Percentiles rank a stretch among this genome's conserved stretches.
phyloP scores from a whole-genome alignment of 78 protist species.

The Guillardia theta region DNA sequence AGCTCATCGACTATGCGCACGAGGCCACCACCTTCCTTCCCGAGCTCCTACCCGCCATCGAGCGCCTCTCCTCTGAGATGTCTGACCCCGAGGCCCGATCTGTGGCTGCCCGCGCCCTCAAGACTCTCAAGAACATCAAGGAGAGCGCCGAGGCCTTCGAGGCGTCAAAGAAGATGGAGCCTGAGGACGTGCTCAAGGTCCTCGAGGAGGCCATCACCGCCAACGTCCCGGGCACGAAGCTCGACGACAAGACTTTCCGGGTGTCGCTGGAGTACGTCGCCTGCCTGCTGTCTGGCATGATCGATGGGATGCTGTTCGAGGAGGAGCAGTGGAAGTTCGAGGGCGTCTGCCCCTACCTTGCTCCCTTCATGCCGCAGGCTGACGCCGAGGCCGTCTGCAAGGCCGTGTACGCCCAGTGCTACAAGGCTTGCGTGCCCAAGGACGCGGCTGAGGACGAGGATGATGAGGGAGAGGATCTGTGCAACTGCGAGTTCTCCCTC shows the following conservation, averaged over 20 bases:
- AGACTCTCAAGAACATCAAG: conserved; percentile 14
- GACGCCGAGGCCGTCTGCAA: background rate
- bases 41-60: conserved; percentile 59
- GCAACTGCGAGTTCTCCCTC: conserved; percentile 68
- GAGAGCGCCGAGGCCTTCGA: conserved; percentile 5
- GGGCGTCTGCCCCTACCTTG: conserved; percentile 24
- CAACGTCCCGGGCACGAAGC: background rate
- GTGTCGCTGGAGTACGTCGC: background rate
- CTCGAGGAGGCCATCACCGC: conserved; percentile 19
- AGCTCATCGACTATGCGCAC: conserved; percentile 64
- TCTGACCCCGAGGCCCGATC: conserved; percentile 75
- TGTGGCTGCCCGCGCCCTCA: conserved; percentile 35
- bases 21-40: conserved; percentile 71
- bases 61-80: conserved; percentile 50
- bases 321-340: background rate
- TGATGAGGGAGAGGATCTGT: conserved; percentile 72
- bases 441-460: conserved; percentile 40
- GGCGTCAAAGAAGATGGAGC: conserved; percentile 18
- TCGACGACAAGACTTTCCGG: background rate
- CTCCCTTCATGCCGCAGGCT: background rate
- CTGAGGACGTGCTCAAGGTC: background rate
- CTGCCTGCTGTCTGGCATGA: background rate
- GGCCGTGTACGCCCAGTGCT: background rate
- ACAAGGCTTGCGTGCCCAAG: background rate
- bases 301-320: background rate